These are phyloP conservation scores for Ogataea minuta DNA, from an alignment of 805 yeast species.

Conservation along the genomic window DNA sequence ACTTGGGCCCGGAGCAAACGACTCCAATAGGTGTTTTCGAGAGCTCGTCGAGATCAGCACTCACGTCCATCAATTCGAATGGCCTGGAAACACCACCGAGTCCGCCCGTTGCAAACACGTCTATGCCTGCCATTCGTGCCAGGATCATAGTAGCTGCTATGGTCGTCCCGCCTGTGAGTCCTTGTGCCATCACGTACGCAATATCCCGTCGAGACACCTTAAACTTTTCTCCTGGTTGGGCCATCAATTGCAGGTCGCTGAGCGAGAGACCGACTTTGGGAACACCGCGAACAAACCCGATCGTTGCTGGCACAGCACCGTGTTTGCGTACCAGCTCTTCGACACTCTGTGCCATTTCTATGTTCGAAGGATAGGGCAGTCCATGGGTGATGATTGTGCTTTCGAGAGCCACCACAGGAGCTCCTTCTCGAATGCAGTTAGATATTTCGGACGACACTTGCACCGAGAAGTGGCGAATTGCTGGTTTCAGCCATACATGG, in stretches of 20 bases:
- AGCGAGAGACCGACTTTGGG: conserved; percentile 65
- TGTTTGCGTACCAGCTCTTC: conserved; percentile 56
- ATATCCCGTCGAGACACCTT: conserved; percentile 83
- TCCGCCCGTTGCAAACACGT: conserved; percentile 91
- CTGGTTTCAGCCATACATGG: no score
- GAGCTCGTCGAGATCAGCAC: conserved; percentile 85
- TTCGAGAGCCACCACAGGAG: conserved; percentile 80
- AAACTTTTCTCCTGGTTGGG: conserved; percentile 37
- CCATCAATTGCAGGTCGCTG: conserved; percentile 50
- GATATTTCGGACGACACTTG: conserved; percentile 45
- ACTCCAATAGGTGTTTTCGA: conserved; percentile 82
- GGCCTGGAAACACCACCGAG: conserved; percentile 88
- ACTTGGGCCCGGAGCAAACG: conserved; percentile 91
- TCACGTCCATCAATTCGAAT: conserved; percentile 72
- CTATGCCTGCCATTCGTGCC: conserved; percentile 70
- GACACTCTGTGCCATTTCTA: conserved; percentile 68
- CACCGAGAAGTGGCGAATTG: conserved; percentile 3
- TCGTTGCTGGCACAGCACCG: conserved; percentile 83
- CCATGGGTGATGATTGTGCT: conserved; percentile 91
- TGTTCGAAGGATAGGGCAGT: conserved; percentile 74
- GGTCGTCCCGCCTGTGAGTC: conserved; percentile 82
- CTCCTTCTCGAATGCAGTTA: conserved; percentile 55
- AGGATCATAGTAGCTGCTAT: conserved; percentile 87
- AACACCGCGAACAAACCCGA: conserved; percentile 69
- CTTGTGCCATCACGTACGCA: conserved; percentile 62